Percentiles rank a stretch among this genome's conserved stretches.
Conservation (phyloP, 768 basidiomycete genomes). For the Boletus vermiculosoides region DNA sequence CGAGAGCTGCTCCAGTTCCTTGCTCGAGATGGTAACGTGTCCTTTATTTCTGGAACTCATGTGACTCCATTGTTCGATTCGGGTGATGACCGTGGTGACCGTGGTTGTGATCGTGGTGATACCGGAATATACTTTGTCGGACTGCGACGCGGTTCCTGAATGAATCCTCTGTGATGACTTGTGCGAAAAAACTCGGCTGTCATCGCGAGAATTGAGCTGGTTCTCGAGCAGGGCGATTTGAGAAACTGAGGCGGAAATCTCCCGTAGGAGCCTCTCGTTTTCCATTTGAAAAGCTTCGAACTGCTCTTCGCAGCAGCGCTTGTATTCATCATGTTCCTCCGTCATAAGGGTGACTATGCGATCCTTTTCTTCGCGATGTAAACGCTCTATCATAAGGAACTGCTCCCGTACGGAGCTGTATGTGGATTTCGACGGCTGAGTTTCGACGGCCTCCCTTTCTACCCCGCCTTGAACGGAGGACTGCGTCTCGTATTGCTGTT, state of each 20-base stretch:
- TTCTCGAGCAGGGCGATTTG: not conserved
- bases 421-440: not conserved
- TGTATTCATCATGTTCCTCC: not conserved
- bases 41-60: not conserved
- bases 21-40: not conserved
- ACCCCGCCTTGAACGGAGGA: not conserved
- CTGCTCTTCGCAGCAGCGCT: not conserved
- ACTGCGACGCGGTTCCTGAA: too few species aligned
- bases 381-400: too few species aligned
- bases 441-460: too few species aligned
- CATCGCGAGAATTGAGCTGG: too few species aligned
- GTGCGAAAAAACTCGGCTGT: too few species aligned
- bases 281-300: not conserved
- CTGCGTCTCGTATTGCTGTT: not conserved
- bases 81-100: not conserved
- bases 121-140: too few species aligned
- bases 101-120: not conserved
- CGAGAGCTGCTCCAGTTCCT: slow-evolving; percentile 8
- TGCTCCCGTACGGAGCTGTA: not conserved
- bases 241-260: not conserved
- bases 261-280: not conserved
- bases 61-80: not conserved
- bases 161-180: too few species aligned
- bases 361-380: too few species aligned
- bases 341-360: too few species aligned